phyloP scores from a whole-genome alignment of 129 eudicot species.

The Flaveria brownii region DNA sequence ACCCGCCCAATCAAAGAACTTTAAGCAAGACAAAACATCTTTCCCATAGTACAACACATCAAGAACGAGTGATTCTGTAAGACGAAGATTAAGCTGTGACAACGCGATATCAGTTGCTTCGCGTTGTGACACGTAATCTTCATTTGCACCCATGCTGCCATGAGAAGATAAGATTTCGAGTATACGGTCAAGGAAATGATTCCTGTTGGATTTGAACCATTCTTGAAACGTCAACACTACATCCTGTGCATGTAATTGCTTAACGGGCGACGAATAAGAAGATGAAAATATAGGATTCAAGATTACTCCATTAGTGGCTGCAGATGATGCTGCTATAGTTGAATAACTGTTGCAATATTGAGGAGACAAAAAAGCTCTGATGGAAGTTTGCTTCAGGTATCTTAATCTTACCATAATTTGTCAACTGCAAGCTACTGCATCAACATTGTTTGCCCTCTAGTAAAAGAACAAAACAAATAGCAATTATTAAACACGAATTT shows the following conservation, averaged over 20 bases:
- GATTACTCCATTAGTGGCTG: conserved; percentile 5
- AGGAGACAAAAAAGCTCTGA: conserved; percentile 43
- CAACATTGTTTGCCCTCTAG: background rate
- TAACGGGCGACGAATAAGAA: background rate
- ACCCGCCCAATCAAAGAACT: conserved; percentile 96
- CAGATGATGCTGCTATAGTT: conserved; percentile 15
- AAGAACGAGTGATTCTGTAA: conserved; percentile 60
- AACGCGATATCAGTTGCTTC: conserved; percentile 40
- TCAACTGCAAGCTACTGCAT: conserved; percentile 17
- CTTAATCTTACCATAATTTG: conserved; percentile 47
- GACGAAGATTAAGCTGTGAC: conserved; percentile 40
- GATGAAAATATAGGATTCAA: conserved; percentile 21
- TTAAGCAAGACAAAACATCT: conserved; percentile 65
- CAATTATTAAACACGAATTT: conserved; percentile 2
- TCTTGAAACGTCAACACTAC: conserved; percentile 50
- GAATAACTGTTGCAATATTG: conserved; percentile 10
- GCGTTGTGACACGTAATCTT: conserved; percentile 13
- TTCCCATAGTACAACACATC: conserved; percentile 55
- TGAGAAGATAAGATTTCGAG: conserved; percentile 44
- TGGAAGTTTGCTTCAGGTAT: conserved; percentile 43
- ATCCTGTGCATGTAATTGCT: conserved; percentile 35
- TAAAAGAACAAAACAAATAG: background rate
- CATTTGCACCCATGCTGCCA: conserved; percentile 19
- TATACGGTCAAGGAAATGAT: conserved; percentile 51
- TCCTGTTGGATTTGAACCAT: conserved; percentile 57